These are phyloP conservation scores for Elsinoe fawcettii DNA, from an alignment of 2,329 filamentous ascomycete genomes.

Conservation along the genomic window DNA sequence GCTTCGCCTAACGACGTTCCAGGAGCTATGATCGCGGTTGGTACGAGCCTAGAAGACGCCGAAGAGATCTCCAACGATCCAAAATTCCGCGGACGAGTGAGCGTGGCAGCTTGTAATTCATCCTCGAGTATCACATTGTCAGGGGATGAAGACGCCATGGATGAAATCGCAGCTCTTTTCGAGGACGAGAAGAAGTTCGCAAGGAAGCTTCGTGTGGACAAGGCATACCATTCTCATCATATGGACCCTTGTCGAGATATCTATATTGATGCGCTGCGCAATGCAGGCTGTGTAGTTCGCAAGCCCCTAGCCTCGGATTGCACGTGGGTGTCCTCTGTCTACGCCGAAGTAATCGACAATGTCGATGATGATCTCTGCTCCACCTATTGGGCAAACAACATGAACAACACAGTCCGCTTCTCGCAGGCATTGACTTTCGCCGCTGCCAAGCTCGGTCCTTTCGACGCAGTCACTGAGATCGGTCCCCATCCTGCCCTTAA, in stretches of 20 bases:
- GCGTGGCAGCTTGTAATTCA: slow-evolving; percentile 32
- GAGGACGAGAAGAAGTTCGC: slow-evolving; percentile 33
- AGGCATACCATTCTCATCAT: slow-evolving; percentile 31
- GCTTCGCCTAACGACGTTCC: slow-evolving; percentile 1
- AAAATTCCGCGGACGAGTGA: slow-evolving; percentile 1
- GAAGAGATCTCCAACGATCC: slow-evolving; percentile 17
- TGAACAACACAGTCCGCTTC: background rate
- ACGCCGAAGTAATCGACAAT: background rate
- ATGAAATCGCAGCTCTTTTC: slow-evolving; percentile 26
- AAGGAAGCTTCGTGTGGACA: slow-evolving; percentile 35
- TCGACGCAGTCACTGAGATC: background rate
- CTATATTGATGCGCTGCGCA: background rate
- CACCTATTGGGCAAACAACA: background rate
- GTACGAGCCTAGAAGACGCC: slow-evolving; percentile 19
- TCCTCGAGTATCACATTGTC: slow-evolving; percentile 39
- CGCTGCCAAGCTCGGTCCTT: background rate
- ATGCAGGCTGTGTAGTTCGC: too few species aligned
- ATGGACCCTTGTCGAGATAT: background rate
- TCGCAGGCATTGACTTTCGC: background rate
- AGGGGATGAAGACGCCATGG: slow-evolving; percentile 35
- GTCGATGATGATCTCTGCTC: background rate
- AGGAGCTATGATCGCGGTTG: slow-evolving; percentile 32
- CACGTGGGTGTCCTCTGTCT: background rate
- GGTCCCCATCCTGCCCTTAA: slow-evolving; percentile 10
- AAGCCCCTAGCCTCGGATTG: too few species aligned